Conservation (phyloP, 257 asterid species). For the Lavandula angustifolia region DNA sequence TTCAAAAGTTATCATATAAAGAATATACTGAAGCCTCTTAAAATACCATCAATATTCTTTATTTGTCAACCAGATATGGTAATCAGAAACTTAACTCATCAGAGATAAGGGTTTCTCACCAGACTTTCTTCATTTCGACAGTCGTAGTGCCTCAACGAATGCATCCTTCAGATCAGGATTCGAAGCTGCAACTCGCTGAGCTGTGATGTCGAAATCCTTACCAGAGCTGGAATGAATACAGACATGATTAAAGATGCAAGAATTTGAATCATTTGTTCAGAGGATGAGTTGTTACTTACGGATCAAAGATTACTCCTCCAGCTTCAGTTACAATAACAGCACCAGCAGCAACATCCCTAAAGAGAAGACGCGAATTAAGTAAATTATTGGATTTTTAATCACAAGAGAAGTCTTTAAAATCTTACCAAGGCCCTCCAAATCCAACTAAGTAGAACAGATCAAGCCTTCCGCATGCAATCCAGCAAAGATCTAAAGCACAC, state of each 20-base stretch:
- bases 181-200: slow-evolving; percentile 82
- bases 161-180: slow-evolving; percentile 65
- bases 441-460: slow-evolving; percentile 77
- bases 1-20: too few relatives aligned
- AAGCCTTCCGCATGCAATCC: slow-evolving; percentile 84
- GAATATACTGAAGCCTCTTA: too few relatives aligned
- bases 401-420: neutral
- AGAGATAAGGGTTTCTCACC: neutral
- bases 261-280: neutral
- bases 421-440: slow-evolving; percentile 89
- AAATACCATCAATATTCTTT: too few relatives aligned
- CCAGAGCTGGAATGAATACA: slow-evolving; percentile 55
- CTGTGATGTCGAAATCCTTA: slow-evolving; percentile 58
- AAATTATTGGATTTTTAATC: slow-evolving; percentile 8
- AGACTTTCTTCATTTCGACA: slow-evolving; percentile 44
- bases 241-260: neutral
- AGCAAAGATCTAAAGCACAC: slow-evolving; percentile 81
- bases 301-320: slow-evolving; percentile 80
- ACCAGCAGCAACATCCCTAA: slow-evolving; percentile 91
- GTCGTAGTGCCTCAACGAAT: slow-evolving; percentile 58
- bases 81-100: slow-evolving; percentile 24
- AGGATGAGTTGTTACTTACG: slow-evolving; percentile 49
- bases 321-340: slow-evolving; percentile 82
- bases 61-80: neutral
- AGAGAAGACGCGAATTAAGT: slow-evolving; percentile 21